Base-by-base conservation (phyloP, 345 rosid species). In the Rubroshorea leprosula region DNA sequence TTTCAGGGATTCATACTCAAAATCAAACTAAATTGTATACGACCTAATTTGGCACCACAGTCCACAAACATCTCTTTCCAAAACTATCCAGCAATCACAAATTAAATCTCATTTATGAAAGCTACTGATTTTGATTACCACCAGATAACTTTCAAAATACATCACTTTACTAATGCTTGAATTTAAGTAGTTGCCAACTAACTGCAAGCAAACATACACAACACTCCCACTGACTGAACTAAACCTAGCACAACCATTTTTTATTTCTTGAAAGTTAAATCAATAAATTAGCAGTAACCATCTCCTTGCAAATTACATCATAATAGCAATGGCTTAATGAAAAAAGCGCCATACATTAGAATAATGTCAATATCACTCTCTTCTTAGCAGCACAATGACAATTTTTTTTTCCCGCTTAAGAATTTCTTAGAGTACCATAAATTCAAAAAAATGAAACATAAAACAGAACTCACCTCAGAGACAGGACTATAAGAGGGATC, bases 401-500 rank as follows among this genome's bases (percentile, higher is more conserved):
- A n/a, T 2, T 44, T 13, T 35, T 35, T 2, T 35, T 2, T 5
- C 16, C 14, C 4, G 47, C 18, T 9, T 13, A 14, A 10, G 14
- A 9, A 5, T 44, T 13, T 13, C 12, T 8, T 1, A 8, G 6
- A 44, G 1, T 47, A 38, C 5, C 5, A 8, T 6, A 5, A 39
- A 22, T 22, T 11, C 4, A 48, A 18, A 20, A 2, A 23, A 6
- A 20, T 19, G 8, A 7, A 25, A 4, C 25, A 19, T 6, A 62
- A 14, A 10, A 46, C n/a, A 68, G 7, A 69, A 60, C 72, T 60
- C 67, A 93, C 99, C 96, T 93, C 90, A 3, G 97, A 93, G 64
- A 81, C 86, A 39, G 97, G 97, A 69, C 96, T 89, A 63, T 93
- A 94, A 51, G 99, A 87, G 0, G 99, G 96, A 87, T 93, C 99